phyloP scores from a whole-genome alignment of 1,139 yeast genomes.

The Sugiyamaella neomexicana region DNA sequence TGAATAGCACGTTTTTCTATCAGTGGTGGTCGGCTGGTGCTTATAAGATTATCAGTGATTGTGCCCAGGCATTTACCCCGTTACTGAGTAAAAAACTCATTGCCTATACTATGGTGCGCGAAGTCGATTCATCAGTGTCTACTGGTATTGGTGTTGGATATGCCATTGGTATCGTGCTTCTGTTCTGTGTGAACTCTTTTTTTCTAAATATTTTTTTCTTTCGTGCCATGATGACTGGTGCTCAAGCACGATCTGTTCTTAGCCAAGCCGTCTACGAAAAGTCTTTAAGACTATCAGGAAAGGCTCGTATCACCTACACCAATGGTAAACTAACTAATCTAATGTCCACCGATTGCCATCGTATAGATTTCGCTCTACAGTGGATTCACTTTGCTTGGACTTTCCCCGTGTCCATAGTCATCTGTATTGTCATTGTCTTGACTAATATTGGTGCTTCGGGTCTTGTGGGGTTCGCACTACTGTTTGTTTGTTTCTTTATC shows the following conservation, averaged over 20 bases:
- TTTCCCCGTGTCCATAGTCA: conserved; percentile 65
- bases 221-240: conserved; percentile 63
- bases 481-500: conserved; percentile 39
- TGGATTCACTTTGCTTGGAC: conserved; percentile 67
- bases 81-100: conserved; percentile 55
- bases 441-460: conserved; percentile 74
- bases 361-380: conserved; percentile 73
- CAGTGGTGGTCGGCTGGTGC: conserved; percentile 50
- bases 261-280: conserved; percentile 68
- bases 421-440: conserved; percentile 61
- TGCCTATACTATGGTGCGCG: conserved; percentile 42
- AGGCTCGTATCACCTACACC: conserved; percentile 59
- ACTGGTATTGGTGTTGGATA: conserved; percentile 60
- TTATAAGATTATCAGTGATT: conserved; percentile 50
- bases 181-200: conserved; percentile 53
- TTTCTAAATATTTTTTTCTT: conserved; percentile 63
- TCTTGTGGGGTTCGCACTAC: conserved; percentile 58
- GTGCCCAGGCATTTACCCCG: conserved; percentile 53
- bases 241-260: conserved; percentile 63
- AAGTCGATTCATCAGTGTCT: conserved; percentile 21
- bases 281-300: conserved; percentile 60
- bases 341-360: conserved; percentile 75
- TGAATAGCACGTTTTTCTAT: conserved; percentile 57
- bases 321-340: conserved; percentile 70
- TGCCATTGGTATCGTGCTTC: conserved; percentile 54